These are phyloP conservation scores for Lentinula raphanica DNA, from an alignment of 768 basidiomycete genomes.

Conservation along the genomic window DNA sequence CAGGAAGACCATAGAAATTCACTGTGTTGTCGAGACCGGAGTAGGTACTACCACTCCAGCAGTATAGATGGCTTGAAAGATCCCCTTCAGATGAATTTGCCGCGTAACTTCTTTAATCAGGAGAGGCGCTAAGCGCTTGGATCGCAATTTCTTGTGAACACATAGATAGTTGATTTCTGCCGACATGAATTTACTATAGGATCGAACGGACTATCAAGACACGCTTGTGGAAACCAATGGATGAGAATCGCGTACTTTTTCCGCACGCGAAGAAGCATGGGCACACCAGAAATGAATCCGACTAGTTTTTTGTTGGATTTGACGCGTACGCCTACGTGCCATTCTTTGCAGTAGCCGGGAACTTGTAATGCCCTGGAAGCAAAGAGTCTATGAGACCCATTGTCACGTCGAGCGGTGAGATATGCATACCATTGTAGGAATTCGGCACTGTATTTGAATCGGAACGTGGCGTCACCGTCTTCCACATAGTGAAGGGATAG, in stretches of 20 bases:
- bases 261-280: conserved; percentile 80
- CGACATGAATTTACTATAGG: conserved; percentile 55
- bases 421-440: conserved; percentile 78
- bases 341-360: conserved; percentile 88
- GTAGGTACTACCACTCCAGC: conserved; percentile 92
- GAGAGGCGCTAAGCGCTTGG: conserved; percentile 91
- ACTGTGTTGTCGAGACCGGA: conserved; percentile 83
- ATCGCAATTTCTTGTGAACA: conserved; percentile 94
- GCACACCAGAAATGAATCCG: conserved; percentile 93
- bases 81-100: conserved; percentile 79
- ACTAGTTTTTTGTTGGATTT: conserved; percentile 88
- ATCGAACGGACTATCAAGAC: neutral
- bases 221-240: neutral
- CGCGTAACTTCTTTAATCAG: conserved; percentile 97
- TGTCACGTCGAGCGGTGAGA: neutral
- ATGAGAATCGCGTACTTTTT: conserved; percentile 55
- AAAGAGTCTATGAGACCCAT: neutral
- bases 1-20: conserved; percentile 4
- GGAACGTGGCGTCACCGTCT: conserved; percentile 92
- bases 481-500: conserved; percentile 94
- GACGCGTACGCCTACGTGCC: conserved; percentile 95
- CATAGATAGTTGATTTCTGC: conserved; percentile 98
- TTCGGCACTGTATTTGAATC: conserved; percentile 93
- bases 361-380: conserved; percentile 81
- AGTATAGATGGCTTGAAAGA: conserved; percentile 98